Percentiles rank a stretch among this genome's conserved stretches.
Evolutionary conservation across 352 stramenopile genomes (phyloP).

Genomic region (Blastocystis hominis): DNA sequence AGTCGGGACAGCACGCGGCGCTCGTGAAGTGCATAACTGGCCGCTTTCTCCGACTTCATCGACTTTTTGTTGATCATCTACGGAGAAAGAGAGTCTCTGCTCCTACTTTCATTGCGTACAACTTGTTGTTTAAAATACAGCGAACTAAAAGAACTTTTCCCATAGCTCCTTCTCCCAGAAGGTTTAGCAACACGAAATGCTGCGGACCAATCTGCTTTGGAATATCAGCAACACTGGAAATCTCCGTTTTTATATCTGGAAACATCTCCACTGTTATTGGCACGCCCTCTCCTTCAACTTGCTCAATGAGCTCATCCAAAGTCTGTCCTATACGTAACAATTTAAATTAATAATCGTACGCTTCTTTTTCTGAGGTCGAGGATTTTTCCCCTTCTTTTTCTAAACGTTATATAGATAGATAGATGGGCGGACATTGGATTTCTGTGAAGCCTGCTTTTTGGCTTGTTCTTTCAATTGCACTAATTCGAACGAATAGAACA

Average conservation of each 20-base stretch:
- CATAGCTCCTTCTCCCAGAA: slow-evolving; percentile 85
- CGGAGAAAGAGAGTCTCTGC: slow-evolving; percentile 62
- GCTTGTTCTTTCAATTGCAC: neutral
- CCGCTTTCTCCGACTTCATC: slow-evolving; percentile 82
- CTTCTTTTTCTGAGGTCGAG: neutral
- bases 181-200: slow-evolving; percentile 84
- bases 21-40: slow-evolving; percentile 89
- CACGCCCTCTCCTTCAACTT: neutral
- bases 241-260: neutral
- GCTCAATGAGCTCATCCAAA: slow-evolving; percentile 3
- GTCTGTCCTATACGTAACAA: neutral
- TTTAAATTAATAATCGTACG: neutral
- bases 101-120: slow-evolving; percentile 86
- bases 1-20: slow-evolving; percentile 81
- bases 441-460: neutral
- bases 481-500: neutral
- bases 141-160: slow-evolving; percentile 87
- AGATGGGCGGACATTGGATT: neutral
- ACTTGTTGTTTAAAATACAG: slow-evolving; percentile 70
- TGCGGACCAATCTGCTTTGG: slow-evolving; percentile 60
- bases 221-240: neutral
- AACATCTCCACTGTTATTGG: neutral
- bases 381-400: neutral
- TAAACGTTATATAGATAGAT: neutral
- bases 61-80: slow-evolving; percentile 79